Conservation (phyloP, 805 yeast species). For the Lipomyces spencermartinsiae region DNA sequence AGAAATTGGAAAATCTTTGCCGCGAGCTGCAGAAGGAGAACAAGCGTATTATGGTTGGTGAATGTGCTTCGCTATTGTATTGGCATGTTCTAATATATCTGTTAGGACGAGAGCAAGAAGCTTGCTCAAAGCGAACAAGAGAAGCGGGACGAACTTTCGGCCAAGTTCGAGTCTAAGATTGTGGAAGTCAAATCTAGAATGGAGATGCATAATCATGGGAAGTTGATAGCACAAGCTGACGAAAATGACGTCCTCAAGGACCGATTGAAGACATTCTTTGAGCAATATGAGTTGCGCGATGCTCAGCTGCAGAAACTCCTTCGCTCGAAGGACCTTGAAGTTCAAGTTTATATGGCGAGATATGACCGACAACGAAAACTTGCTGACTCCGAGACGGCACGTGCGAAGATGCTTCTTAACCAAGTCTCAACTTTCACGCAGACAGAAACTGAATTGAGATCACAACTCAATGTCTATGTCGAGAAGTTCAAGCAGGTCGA, state of each 20-base stretch:
- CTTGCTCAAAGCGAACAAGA: conserved; percentile 13
- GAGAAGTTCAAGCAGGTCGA: conserved; percentile 47
- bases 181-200: conserved; percentile 17
- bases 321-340: conserved; percentile 35
- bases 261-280: conserved; percentile 30
- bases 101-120: conserved; percentile 25
- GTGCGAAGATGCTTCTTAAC: conserved; percentile 20
- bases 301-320: conserved; percentile 22
- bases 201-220: conserved; percentile 7
- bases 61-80: neutral
- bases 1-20: conserved; percentile 30
- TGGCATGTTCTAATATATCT: neutral
- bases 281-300: conserved; percentile 37
- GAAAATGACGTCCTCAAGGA: conserved; percentile 26
- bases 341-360: conserved; percentile 41
- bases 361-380: conserved; percentile 37
- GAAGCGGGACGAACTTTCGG: conserved; percentile 19
- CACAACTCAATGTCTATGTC: conserved; percentile 33
- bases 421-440: conserved; percentile 31
- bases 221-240: conserved; percentile 15
- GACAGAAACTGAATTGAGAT: conserved; percentile 32
- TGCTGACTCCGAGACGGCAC: conserved; percentile 26
- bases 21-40: conserved; percentile 35
- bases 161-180: conserved; percentile 16
- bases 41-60: conserved; percentile 26